Percentiles rank a stretch among this genome's conserved stretches.
Evolutionary conservation across 352 stramenopile species (phyloP).

Genomic region (Pythium apleroticum): DNA sequence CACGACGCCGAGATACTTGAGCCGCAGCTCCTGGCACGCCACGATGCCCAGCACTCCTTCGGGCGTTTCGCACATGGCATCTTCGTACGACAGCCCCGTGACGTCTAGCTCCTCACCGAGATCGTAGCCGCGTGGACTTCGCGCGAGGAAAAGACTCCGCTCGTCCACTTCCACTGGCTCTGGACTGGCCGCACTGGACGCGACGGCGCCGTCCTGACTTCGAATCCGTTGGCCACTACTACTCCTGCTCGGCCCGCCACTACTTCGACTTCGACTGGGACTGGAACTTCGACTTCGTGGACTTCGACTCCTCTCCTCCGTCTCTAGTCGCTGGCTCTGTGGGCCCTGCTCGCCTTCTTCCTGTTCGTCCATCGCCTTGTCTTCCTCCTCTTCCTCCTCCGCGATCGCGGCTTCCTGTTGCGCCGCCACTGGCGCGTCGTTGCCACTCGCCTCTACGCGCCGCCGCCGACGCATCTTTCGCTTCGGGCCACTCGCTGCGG

Average conservation of each 20-base stretch:
- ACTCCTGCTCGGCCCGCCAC: background rate
- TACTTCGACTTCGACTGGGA: slow-evolving; percentile 20
- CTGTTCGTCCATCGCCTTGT: slow-evolving; percentile 9
- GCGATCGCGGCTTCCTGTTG: background rate
- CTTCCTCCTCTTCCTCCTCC: slow-evolving; percentile 1
- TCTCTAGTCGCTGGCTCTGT: slow-evolving; percentile 5
- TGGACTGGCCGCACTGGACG: slow-evolving; percentile 8
- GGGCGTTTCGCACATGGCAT: slow-evolving; percentile 44
- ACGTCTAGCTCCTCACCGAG: slow-evolving; percentile 64
- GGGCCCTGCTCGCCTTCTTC: background rate
- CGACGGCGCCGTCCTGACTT: slow-evolving; percentile 11
- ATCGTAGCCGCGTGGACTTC: slow-evolving; percentile 62
- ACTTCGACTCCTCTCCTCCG: slow-evolving; percentile 15
- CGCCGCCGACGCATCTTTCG: slow-evolving; percentile 9
- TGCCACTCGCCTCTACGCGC: slow-evolving; percentile 9
- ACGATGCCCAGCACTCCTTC: slow-evolving; percentile 66
- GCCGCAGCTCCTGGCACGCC: slow-evolving; percentile 59
- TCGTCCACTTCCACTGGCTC: slow-evolving; percentile 35
- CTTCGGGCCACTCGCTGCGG: background rate
- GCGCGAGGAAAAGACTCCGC: slow-evolving; percentile 42
- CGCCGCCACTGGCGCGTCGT: background rate
- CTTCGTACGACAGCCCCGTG: slow-evolving; percentile 48
- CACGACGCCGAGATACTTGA: slow-evolving; percentile 69
- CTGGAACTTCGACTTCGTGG: slow-evolving; percentile 19
- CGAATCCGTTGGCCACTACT: slow-evolving; percentile 1